Evolutionary conservation across 2,329 filamentous ascomycete species (phyloP).

Genomic region (Allantophomopsis cytisporea): DNA sequence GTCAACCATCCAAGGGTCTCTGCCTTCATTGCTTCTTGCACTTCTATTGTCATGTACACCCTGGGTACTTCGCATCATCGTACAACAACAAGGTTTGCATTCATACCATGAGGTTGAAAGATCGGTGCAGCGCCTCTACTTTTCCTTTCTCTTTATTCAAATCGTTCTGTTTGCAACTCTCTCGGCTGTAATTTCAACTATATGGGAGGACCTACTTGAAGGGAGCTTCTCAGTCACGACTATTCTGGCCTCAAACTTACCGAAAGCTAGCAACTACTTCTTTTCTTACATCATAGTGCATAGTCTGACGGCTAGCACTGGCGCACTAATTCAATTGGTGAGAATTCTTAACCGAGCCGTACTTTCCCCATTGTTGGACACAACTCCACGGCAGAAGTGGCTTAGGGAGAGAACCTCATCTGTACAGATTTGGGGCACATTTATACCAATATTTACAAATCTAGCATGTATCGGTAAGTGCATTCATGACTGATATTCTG

Average conservation of each 20-base stretch:
- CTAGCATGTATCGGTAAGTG: constrained; percentile 4
- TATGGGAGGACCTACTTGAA: constrained; percentile 27
- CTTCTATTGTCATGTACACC: constrained; percentile 6
- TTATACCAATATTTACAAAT: constrained; percentile 55
- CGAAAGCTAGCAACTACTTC: constrained; percentile 11
- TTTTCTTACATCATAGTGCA: constrained; percentile 12
- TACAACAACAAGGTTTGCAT: constrained; percentile 11
- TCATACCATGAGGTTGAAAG: constrained; percentile 14
- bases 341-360: constrained; percentile 2
- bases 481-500: not conserved
- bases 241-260: constrained; percentile 9
- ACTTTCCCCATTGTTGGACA: not conserved
- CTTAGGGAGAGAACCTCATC: not conserved
- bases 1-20: constrained; percentile 6
- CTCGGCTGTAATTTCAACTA: constrained; percentile 41
- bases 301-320: constrained; percentile 5
- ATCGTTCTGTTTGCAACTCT: constrained; percentile 54
- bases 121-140: constrained; percentile 50
- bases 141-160: constrained; percentile 56
- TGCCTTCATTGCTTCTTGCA: constrained; percentile 3
- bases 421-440: constrained; percentile 37
- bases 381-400: constrained; percentile 1
- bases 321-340: constrained; percentile 5
- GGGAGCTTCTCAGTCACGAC: not conserved
- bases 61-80: constrained; percentile 8